These are phyloP conservation scores for Microascus cirrosus DNA, from an alignment of 2,329 filamentous ascomycete species.

Conservation along the genomic window DNA sequence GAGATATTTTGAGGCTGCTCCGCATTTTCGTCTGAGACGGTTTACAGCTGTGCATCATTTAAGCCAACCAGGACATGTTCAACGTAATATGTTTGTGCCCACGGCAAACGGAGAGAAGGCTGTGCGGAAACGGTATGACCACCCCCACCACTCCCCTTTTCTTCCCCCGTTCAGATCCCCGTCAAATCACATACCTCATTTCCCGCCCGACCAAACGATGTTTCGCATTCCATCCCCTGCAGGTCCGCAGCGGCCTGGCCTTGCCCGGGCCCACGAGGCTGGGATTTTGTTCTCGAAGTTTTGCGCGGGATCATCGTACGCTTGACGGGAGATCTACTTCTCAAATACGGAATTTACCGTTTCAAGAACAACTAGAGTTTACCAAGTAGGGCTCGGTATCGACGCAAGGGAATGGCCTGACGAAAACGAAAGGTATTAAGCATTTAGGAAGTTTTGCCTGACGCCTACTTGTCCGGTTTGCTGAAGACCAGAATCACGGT, in stretches of 20 bases:
- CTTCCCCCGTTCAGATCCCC: neutral
- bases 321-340: neutral
- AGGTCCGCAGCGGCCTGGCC: neutral
- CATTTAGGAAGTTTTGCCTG: no score
- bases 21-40: no score
- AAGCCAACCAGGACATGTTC: no score
- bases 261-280: neutral
- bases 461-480: no score
- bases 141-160: neutral
- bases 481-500: no score
- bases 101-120: no score
- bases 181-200: neutral
- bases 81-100: no score
- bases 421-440: no score
- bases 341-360: neutral
- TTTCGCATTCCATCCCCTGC: slow-evolving; percentile 3
- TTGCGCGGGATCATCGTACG: neutral
- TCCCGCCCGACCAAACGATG: neutral
- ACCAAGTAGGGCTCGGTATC: no score
- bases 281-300: neutral
- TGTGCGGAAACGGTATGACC: neutral
- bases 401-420: no score
- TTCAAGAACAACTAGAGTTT: neutral
- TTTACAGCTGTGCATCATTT: no score
- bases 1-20: no score